Evolutionary conservation across 768 basidiomycete species (phyloP), one percentile per base, ranked within the genome.

Genomic region (Lactarius tabidus): DNA sequence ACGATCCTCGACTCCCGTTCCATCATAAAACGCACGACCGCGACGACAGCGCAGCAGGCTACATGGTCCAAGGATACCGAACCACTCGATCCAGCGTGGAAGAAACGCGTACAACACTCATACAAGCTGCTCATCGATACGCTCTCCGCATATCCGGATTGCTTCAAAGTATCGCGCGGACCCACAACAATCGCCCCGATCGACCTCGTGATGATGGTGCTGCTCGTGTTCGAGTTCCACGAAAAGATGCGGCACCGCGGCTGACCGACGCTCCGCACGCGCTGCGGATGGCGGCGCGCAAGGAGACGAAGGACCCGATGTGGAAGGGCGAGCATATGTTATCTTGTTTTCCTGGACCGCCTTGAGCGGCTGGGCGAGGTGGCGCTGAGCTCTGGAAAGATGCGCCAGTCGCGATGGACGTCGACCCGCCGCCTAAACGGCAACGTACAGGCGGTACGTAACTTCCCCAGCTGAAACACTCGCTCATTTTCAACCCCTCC

Each of bases 1-100:
- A 73, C 76, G 63, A 81, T 87, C 48, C 77, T 82, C n/a, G 78
- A 77, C 35, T 28, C 59, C 18, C 81, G 75, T 59, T 76, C 78
- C 6, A 68, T 70, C n/a, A 64, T 69, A 39, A 66, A 70, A 2
- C 60, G 45, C 8, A 71, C 74, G 10, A 62, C 76, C 0, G 75
- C 74, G 0, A 71, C 75, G 18, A 75, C 80, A 20, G 6, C 66
- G 2, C 77, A 78, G 43, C 75, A 84, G 31, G 81, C 85, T 67
- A 81, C 82, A 64, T 86, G 84, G 82, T 75, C 89, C 9, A 67
- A 54, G 51, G 60, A 70, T 26, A 15, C 64, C 17, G 59, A 45
- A 15, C 55, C 36, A 1, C 41, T 60, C 5, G 59, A 60, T 20
- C 33, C 57, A 1, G 23, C 55, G 18, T 63, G 69, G 55, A 60